Evolutionary conservation across 345 rosid species (phyloP).

Genomic region (Camelina laxa): DNA sequence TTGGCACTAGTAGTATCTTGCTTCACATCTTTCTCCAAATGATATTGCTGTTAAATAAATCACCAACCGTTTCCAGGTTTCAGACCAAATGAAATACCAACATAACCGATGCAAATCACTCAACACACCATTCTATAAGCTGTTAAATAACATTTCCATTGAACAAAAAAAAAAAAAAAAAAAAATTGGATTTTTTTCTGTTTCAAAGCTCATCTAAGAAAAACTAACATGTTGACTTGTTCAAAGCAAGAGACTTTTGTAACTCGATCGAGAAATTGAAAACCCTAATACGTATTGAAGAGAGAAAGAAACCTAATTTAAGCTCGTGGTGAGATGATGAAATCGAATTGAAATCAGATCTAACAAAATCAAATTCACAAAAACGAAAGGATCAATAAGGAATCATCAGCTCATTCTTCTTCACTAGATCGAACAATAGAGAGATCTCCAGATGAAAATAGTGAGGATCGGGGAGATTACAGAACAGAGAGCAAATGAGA

Average conservation of each 20-base stretch:
- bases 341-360: conserved; percentile 34
- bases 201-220: not conserved
- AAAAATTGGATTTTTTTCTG: too few relatives aligned
- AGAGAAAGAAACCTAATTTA: not conserved
- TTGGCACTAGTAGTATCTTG: conserved; percentile 47
- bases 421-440: conserved; percentile 18
- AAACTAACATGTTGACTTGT: conserved; percentile 25
- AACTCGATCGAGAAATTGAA: conserved; percentile 1
- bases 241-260: conserved; percentile 26
- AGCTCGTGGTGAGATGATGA: not conserved
- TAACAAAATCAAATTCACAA: not conserved
- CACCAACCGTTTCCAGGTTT: conserved; percentile 6
- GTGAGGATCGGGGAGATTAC: conserved; percentile 13
- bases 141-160: not conserved
- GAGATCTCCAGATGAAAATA: conserved; percentile 14
- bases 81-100: conserved; percentile 12
- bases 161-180: too few relatives aligned
- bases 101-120: not conserved
- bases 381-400: not conserved
- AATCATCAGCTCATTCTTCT: conserved; percentile 3
- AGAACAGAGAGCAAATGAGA: not conserved
- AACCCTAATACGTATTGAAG: not conserved
- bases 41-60: conserved; percentile 63
- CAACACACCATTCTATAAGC: not conserved
- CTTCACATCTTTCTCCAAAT: conserved; percentile 70